phyloP scores from a whole-genome alignment of 1,284 basidiomycete genomes.

The Ustilago cynodontis region DNA sequence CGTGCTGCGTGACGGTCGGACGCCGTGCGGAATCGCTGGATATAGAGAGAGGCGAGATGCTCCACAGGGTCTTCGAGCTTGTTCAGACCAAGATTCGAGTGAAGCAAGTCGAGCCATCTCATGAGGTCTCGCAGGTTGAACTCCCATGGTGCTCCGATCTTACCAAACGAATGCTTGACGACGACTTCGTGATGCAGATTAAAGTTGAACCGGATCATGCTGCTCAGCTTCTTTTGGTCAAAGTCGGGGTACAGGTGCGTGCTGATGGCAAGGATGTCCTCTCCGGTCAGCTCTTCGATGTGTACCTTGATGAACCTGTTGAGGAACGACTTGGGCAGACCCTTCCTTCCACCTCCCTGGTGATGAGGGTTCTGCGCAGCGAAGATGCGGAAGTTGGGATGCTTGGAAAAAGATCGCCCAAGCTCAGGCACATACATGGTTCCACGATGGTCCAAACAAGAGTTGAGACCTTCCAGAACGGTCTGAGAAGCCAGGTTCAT shows the following conservation, averaged over 20 bases:
- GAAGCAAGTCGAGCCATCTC: slow-evolving; percentile 79
- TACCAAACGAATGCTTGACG: slow-evolving; percentile 79
- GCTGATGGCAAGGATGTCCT: slow-evolving; percentile 86
- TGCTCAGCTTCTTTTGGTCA: slow-evolving; percentile 72
- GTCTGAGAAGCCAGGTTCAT: slow-evolving; percentile 95
- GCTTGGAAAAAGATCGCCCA: slow-evolving; percentile 86
- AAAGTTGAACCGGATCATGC: slow-evolving; percentile 87
- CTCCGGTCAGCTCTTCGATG: slow-evolving; percentile 84
- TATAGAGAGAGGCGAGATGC: slow-evolving; percentile 73
- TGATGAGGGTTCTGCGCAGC: slow-evolving; percentile 97
- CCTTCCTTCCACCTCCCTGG: slow-evolving; percentile 97
- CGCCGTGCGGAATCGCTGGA: slow-evolving; percentile 84
- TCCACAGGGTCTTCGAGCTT: slow-evolving; percentile 68
- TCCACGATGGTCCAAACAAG: slow-evolving; percentile 94
- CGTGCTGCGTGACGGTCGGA: slow-evolving; percentile 78
- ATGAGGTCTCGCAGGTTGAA: slow-evolving; percentile 97
- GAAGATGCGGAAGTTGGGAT: slow-evolving; percentile 94
- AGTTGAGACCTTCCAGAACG: slow-evolving; percentile 96
- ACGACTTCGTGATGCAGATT: slow-evolving; percentile 79
- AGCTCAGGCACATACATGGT: slow-evolving; percentile 95
- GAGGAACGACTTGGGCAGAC: slow-evolving; percentile 95
- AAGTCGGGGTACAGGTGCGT: slow-evolving; percentile 79
- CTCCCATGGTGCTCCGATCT: slow-evolving; percentile 94
- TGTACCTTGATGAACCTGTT: slow-evolving; percentile 99
- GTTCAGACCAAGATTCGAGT: slow-evolving; percentile 75